Evolutionary conservation across 2,329 filamentous ascomycete genomes (phyloP), one percentile per base, ranked within the genome.

Genomic region (Aspergillus aculeatinus): DNA sequence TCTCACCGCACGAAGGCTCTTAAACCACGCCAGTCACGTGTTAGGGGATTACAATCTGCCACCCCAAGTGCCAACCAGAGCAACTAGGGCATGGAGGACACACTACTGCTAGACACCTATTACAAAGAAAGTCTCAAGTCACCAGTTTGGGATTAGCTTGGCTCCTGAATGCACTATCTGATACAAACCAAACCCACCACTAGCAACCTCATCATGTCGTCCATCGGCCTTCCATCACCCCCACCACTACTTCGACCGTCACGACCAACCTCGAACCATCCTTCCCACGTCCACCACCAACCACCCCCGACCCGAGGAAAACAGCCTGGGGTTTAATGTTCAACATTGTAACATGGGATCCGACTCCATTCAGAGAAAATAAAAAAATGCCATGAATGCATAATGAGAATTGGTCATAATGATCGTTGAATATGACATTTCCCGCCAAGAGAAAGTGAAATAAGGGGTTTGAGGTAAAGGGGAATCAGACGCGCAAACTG

Each of bases 301-400:
- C 7, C 52, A 48, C 52, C 53, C 58, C 31, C 60, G n/a, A 59
- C 60, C 62, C 63, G 59, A 57, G 58, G 52, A 53, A 42, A 35
- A 35, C 14, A 35, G 33, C 55, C 62, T 61, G 52, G 59, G 58
- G 61, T 56, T 58, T 44, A 62, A 63, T 65, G 60, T 63, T 61
- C 63, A 66, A 62, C 64, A 65, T 51, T 29, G 57, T 64, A 60
- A 63, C 50, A 63, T 63, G 64, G 62, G 47, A 55, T 66, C 65
- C 59, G 65, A 68, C 61, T 68, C 65, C 64, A 61, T 65, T 60
- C 55, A 65, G 60, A 58, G 52, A 64, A 64, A 63, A 62, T n/a
- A 44, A 68, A 62, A 68, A 75, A 62, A 79, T 72, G 64, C 77
- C 78, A 72, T 71, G 68, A 68, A 74, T 70, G 71, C 70, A 74